Evolutionary conservation across 2,329 filamentous ascomycete species (phyloP).

Genomic region (Colletotrichum orchidophilum): DNA sequence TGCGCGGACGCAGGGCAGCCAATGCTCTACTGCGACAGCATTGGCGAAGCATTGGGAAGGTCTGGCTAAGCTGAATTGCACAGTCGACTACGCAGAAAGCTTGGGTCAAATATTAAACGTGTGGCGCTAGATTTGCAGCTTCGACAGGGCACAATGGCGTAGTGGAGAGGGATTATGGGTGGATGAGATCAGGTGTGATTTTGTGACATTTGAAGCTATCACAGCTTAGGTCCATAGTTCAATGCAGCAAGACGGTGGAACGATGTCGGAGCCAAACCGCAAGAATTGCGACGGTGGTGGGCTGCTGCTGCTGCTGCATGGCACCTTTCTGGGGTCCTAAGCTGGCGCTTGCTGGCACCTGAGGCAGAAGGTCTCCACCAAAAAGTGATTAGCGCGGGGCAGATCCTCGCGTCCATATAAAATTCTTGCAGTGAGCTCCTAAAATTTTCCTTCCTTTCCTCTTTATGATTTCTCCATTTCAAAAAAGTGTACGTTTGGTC

Average conservation of each 20-base stretch:
- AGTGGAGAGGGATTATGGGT: neutral
- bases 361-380: constrained; percentile 41
- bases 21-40: constrained; percentile 28
- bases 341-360: constrained; percentile 15
- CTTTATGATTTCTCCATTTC: constrained; percentile 98
- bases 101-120: neutral
- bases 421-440: constrained; percentile 43
- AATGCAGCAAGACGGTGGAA: neutral
- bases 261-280: neutral
- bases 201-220: constrained; percentile 28
- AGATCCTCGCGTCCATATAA: constrained; percentile 45
- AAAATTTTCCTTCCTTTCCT: constrained; percentile 58
- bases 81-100: neutral
- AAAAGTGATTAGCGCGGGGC: constrained; percentile 30
- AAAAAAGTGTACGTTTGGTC: constrained; percentile 83
- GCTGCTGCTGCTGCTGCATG: constrained; percentile 1
- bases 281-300: neutral
- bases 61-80: neutral
- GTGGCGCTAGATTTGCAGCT: neutral
- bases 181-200: neutral
- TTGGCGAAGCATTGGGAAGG: constrained; percentile 30
- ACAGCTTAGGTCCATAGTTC: constrained; percentile 9
- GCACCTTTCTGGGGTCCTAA: neutral
- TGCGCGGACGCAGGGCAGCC: constrained; percentile 9
- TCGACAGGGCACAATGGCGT: neutral